Percentiles rank a stretch among this genome's conserved stretches.
phyloP scores from a whole-genome alignment of 148 eudicot species.

The Polygonum aviculare region DNA sequence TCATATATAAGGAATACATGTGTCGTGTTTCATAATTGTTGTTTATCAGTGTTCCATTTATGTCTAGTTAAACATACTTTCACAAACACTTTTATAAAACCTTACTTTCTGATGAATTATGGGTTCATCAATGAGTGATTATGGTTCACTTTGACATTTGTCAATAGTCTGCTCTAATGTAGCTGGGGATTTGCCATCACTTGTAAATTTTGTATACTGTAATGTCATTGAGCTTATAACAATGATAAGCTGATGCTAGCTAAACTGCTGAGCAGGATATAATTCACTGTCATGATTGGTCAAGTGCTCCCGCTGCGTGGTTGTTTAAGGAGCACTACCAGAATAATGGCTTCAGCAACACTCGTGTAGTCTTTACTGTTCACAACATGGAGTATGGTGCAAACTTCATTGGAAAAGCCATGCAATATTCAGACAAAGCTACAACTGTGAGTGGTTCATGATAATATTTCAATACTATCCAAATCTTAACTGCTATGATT shows the following conservation, averaged over 20 bases:
- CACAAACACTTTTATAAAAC: background rate
- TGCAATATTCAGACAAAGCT: constrained; percentile 71
- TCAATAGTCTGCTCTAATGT: background rate
- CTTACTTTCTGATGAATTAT: background rate
- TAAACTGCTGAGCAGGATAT: constrained; percentile 53
- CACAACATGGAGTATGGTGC: constrained; percentile 92
- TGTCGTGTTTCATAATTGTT: background rate
- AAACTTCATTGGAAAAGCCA: constrained; percentile 62
- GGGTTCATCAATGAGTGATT: background rate
- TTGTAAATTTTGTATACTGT: background rate
- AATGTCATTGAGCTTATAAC: background rate
- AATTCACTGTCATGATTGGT: constrained; percentile 99
- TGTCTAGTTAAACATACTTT: background rate
- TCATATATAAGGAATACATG: background rate
- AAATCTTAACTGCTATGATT: background rate
- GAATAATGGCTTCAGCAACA: constrained; percentile 79
- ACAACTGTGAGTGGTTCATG: constrained; percentile 59
- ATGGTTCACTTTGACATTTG: too few species aligned
- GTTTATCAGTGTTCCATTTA: background rate
- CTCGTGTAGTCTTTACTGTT: constrained; percentile 91
- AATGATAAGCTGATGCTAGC: background rate
- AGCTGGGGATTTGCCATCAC: background rate
- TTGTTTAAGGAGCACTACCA: constrained; percentile 76
- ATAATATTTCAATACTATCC: background rate
- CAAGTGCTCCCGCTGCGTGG: constrained; percentile 98